Evolutionary conservation across 208 protist genomes (phyloP).

Genomic region (Crithidia sp.): DNA sequence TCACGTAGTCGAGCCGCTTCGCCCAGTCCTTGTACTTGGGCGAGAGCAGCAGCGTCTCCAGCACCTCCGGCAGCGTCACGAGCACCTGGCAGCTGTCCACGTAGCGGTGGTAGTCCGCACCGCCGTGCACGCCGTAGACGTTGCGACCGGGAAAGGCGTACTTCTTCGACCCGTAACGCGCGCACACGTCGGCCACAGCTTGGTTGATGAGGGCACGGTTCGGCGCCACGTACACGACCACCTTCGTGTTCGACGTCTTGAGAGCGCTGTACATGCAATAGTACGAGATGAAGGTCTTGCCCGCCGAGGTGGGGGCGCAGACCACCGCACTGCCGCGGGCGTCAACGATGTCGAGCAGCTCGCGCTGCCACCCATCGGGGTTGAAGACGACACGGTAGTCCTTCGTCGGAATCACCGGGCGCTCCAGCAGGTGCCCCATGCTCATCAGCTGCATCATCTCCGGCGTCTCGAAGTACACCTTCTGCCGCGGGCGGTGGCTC

Average conservation of each 20-base stretch:
- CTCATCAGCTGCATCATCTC: constrained; percentile 87
- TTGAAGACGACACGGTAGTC: constrained; percentile 94
- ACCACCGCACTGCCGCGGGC: constrained; percentile 90
- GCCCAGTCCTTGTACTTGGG: constrained; percentile 86
- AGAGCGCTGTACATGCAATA: constrained; percentile 96
- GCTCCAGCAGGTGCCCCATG: constrained; percentile 92
- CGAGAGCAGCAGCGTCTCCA: constrained; percentile 94
- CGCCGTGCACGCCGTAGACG: constrained; percentile 89
- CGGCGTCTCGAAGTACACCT: constrained; percentile 58
- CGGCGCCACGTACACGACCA: constrained; percentile 94
- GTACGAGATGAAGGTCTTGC: constrained; percentile 97
- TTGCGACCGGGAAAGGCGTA: constrained; percentile 73
- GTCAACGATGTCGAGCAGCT: constrained; percentile 96
- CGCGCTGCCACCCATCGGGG: constrained; percentile 95
- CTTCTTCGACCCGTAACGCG: constrained; percentile 90
- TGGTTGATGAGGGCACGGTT: constrained; percentile 96
- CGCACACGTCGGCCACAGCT: constrained; percentile 93
- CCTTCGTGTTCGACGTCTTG: constrained; percentile 77
- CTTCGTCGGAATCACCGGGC: constrained; percentile 66
- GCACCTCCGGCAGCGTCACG: constrained; percentile 91
- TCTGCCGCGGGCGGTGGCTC: constrained; percentile 51
- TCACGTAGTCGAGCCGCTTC: constrained; percentile 92
- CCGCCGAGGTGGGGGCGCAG: constrained; percentile 95
- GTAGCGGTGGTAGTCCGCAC: constrained; percentile 85
- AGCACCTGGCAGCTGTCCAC: constrained; percentile 93